Conservation (phyloP, 176 grass and related monocot species). For the Melocanna baccifera region DNA sequence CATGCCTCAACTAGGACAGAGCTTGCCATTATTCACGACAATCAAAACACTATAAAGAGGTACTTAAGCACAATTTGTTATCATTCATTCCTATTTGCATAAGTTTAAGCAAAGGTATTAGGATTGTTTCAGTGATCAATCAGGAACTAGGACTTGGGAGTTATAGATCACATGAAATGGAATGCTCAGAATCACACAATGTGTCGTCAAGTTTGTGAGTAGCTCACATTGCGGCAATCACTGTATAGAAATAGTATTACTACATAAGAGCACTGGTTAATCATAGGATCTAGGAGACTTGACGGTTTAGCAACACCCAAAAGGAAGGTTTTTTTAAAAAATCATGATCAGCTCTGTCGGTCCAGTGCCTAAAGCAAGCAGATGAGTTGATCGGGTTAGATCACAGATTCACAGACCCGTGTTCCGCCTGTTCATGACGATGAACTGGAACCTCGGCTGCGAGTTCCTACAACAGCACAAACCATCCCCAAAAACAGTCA, state of each 20-base stretch:
- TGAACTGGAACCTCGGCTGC: constrained; percentile 80
- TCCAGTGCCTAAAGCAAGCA: background rate
- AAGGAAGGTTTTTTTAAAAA: background rate
- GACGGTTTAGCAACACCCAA: background rate
- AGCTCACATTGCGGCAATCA: background rate
- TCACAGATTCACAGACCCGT: constrained; percentile 45
- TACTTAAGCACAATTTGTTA: background rate
- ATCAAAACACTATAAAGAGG: background rate
- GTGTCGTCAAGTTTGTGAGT: too few species aligned
- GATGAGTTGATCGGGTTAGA: background rate
- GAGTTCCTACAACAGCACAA: constrained; percentile 49
- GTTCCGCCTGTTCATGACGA: constrained; percentile 85
- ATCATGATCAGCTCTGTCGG: background rate
- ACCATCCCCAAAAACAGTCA: constrained; percentile 1
- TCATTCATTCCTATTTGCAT: background rate
- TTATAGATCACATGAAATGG: background rate
- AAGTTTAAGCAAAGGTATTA: background rate
- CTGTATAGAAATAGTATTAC: background rate
- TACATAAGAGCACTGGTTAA: background rate
- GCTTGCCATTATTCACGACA: background rate
- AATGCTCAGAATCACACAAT: background rate
- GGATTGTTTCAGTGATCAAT: background rate
- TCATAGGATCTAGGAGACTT: background rate
- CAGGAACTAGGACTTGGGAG: background rate
- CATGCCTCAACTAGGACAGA: background rate